phyloP scores from a whole-genome alignment of 116 monocot species.

The Papilionanthe hybrid region DNA sequence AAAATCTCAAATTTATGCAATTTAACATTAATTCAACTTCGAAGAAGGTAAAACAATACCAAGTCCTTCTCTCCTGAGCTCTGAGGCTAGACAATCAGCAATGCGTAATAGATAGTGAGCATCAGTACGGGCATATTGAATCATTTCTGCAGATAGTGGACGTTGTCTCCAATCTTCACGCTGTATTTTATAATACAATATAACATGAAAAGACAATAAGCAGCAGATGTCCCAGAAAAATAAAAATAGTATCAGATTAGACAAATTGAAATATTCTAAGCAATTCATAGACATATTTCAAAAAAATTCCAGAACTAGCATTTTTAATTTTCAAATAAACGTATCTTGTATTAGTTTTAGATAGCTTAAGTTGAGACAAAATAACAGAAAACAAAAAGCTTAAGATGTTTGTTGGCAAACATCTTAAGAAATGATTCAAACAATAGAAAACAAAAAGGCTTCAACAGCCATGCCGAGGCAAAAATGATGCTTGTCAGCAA shows the following conservation, averaged over 20 bases:
- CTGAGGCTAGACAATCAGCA: constrained; percentile 59
- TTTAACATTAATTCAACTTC: not conserved
- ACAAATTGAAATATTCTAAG: constrained; percentile 1
- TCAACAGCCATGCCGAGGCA: too few relatives aligned
- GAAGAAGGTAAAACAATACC: constrained; percentile 37
- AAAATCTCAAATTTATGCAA: not conserved
- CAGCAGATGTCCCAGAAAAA: not conserved
- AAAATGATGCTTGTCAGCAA: too few relatives aligned
- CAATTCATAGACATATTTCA: not conserved
- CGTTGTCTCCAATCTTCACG: constrained; percentile 89
- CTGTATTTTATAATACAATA: constrained; percentile 28
- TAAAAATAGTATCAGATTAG: not conserved
- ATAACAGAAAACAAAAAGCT: not conserved
- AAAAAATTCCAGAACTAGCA: not conserved
- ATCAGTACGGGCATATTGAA: constrained; percentile 80
- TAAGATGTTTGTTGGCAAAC: not conserved
- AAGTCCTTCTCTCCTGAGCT: constrained; percentile 38
- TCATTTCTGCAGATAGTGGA: constrained; percentile 68
- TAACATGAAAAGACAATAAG: not conserved
- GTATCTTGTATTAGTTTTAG: not conserved
- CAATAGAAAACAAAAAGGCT: too few relatives aligned
- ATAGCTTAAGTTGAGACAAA: not conserved
- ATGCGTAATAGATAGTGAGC: constrained; percentile 84
- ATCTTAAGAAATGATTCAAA: too few relatives aligned
- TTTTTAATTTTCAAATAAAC: not conserved